Evolutionary conservation across 1,139 yeast genomes (phyloP).

Genomic region (Pneumocystis oryctolagi): DNA sequence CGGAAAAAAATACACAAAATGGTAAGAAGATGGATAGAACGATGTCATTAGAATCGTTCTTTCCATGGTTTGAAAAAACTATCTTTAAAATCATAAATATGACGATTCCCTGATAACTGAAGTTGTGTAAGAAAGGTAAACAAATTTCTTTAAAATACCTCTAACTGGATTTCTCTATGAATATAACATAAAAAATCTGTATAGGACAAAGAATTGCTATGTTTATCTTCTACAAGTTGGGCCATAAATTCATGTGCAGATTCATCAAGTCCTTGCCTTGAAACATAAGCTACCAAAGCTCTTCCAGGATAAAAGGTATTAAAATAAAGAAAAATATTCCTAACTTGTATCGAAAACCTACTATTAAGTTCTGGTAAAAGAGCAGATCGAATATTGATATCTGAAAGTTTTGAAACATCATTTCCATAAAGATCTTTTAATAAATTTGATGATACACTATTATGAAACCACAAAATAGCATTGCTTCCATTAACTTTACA

Average conservation of each 20-base stretch:
- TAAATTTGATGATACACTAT: constrained; percentile 50
- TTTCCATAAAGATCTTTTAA: constrained; percentile 65
- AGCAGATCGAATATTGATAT: constrained; percentile 34
- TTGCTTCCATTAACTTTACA: constrained; percentile 45
- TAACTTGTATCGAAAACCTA: constrained; percentile 52
- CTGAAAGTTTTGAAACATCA: constrained; percentile 32
- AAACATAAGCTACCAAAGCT: constrained; percentile 40
- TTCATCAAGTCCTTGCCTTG: constrained; percentile 54
- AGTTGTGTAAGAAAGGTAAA: neutral
- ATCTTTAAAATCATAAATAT: neutral
- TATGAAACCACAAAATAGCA: constrained; percentile 56
- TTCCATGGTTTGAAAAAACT: neutral
- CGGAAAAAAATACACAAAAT: neutral
- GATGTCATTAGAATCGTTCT: neutral
- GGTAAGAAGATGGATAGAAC: neutral
- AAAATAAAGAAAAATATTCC: constrained; percentile 42
- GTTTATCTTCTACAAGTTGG: constrained; percentile 59
- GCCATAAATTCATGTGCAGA: constrained; percentile 44
- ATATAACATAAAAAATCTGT: constrained; percentile 46
- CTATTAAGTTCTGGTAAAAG: constrained; percentile 62
- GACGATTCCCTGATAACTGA: neutral
- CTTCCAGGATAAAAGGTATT: constrained; percentile 25
- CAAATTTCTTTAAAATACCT: neutral
- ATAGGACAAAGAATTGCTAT: constrained; percentile 38
- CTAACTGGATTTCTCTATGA: constrained; percentile 33